Base-by-base conservation (phyloP, 106 monocot genomes). In the Xerophyta viscosa region DNA sequence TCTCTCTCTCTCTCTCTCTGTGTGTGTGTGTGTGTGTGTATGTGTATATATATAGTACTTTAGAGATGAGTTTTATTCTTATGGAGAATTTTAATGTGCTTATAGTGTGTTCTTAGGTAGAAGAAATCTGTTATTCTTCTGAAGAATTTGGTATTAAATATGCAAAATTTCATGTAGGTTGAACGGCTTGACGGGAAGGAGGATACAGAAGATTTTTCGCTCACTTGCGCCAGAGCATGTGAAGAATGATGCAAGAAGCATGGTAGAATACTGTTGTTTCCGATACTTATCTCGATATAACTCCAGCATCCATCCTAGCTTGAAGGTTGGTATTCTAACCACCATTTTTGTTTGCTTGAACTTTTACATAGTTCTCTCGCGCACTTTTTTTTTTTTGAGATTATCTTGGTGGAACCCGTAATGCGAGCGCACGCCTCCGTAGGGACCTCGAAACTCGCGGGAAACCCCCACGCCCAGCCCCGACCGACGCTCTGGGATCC, bases 181-280 rank as follows among this genome's bases (percentile, higher is more conserved):
- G 96, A 86, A 77, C 47, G 96, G 96, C 14, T 59, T 82, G 37
- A 89, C 96, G 0, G 96, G 96, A 30, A 72, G 74, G 41, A 85
- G 86, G 66, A 79, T 89, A 70, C 88, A 89, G 54, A 79, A 76
- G 60, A 82, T 86, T 20, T 98, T 82, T 33, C 62, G 66, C 58
- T 67, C 82, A 1, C 61, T 89, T 41, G 89, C 89, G 17, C 74
- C 85, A 9, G 76, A 78, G 14, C 21, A 49, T 15, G 11, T 77
- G 4, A 77, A 45, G n/a, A 39, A 57, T 66, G 89, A 98, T 69
- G 96, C 77, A 3, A 54, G 89, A 8, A 85, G 58, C 49, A 66
- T 98, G 49, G 76, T 98, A 55, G 96, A 98, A 66, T 98, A 98
- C 64, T 81, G 85, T 46, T 98, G 89, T 65, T 98, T 98, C 74